Evolutionary conservation across 768 basidiomycete species (phyloP).

Genomic region (Goffeauzyma gilvescens): DNA sequence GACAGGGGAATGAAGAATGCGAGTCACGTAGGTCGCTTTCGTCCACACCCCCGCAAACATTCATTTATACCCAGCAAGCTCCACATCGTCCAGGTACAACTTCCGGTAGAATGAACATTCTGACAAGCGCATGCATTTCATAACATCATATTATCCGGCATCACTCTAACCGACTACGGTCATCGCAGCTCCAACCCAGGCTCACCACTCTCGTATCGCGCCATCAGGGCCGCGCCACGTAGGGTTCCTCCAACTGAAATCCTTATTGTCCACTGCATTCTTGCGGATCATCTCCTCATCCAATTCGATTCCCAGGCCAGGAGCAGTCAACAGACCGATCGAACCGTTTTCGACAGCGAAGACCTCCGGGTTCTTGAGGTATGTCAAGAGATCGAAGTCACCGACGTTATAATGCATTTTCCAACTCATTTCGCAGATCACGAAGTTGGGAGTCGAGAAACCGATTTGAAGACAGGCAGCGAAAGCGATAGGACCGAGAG

Average conservation of each 20-base stretch:
- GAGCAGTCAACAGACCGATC: slow-evolving; percentile 19
- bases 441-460: slow-evolving; percentile 42
- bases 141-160: too few species aligned
- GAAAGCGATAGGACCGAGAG: slow-evolving; percentile 48
- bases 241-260: slow-evolving; percentile 41
- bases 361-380: slow-evolving; percentile 35
- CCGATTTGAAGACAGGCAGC: slow-evolving; percentile 52
- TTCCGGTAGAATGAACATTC: too few species aligned
- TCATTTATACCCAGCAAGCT: too few species aligned
- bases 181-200: too few species aligned
- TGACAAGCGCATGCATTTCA: too few species aligned
- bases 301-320: slow-evolving; percentile 29
- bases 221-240: slow-evolving; percentile 13
- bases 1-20: too few species aligned
- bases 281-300: slow-evolving; percentile 31
- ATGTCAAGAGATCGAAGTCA: slow-evolving; percentile 42
- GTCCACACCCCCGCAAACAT: too few species aligned
- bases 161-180: too few species aligned
- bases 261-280: slow-evolving; percentile 26
- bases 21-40: too few species aligned
- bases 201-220: slow-evolving; percentile 9
- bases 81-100: too few species aligned
- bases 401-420: slow-evolving; percentile 48
- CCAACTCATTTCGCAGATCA: slow-evolving; percentile 28
- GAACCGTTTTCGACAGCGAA: slow-evolving; percentile 26